Percentiles rank a stretch among this genome's conserved stretches.
phyloP scores from a whole-genome alignment of 2,329 filamentous ascomycete genomes.

The Setomelanomma holmii region DNA sequence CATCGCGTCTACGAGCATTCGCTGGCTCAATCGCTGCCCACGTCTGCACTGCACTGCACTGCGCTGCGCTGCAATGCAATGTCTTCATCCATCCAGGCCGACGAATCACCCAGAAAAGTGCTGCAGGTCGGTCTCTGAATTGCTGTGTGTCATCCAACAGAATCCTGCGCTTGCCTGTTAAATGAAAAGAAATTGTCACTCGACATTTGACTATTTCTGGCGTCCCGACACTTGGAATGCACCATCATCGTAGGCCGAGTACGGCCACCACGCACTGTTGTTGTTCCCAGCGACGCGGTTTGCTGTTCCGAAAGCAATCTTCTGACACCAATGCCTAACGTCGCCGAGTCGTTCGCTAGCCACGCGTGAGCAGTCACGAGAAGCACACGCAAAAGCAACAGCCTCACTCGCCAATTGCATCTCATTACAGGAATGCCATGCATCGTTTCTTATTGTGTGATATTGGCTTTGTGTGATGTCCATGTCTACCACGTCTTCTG shows the following conservation, averaged over 20 bases:
- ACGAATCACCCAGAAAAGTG: neutral
- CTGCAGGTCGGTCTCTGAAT: neutral
- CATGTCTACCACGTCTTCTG: neutral
- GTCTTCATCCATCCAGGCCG: neutral
- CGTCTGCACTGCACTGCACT: neutral
- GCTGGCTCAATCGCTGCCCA: neutral
- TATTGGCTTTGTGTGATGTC: neutral
- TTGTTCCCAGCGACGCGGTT: neutral
- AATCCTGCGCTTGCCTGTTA: neutral
- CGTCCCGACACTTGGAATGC: neutral
- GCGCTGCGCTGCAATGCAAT: neutral
- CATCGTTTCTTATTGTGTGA: conserved; percentile 2
- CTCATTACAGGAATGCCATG: neutral
- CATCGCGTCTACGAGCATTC: neutral
- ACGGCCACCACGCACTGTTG: neutral
- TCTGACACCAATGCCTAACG: neutral
- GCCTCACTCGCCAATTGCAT: neutral
- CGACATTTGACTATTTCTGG: neutral
- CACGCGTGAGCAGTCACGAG: neutral
- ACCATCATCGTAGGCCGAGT: too few species aligned
- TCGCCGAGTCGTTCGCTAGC: neutral
- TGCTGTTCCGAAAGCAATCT: neutral
- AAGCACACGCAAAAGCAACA: neutral
- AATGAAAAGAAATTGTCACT: neutral
- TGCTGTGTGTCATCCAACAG: neutral